These are phyloP conservation scores for Eucalyptus pauciflora DNA, from an alignment of 345 rosid species.

Conservation along the genomic window DNA sequence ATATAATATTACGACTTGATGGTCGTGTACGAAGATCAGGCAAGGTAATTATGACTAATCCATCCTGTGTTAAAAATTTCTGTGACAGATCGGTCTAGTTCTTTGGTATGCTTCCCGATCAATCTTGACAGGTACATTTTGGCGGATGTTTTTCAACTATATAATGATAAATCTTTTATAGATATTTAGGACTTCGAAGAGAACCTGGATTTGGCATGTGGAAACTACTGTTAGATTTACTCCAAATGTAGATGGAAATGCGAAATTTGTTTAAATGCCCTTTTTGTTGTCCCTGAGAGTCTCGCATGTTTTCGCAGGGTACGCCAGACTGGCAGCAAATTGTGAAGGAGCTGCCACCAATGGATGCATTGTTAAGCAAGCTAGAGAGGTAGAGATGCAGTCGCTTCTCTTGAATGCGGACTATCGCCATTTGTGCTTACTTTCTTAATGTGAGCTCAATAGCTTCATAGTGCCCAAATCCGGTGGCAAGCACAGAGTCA, in stretches of 20 bases:
- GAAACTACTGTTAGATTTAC: not conserved
- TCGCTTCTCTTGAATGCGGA: not conserved
- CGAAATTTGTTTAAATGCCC: not conserved
- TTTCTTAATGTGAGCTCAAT: not conserved
- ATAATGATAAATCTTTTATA: not conserved
- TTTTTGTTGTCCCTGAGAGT: not conserved
- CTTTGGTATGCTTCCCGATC: not conserved
- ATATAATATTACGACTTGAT: slow-evolving; percentile 81
- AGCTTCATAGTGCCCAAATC: not conserved
- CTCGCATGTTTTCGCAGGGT: slow-evolving; percentile 27
- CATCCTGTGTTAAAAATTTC: not conserved
- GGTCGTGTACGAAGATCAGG: slow-evolving; percentile 97
- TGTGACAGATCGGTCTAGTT: not conserved
- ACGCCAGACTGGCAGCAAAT: slow-evolving; percentile 91
- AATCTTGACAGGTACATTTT: not conserved
- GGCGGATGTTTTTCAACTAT: not conserved
- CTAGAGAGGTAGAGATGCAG: slow-evolving; percentile 56
- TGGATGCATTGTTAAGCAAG: slow-evolving; percentile 84
- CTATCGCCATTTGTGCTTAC: not conserved
- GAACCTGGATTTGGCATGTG: not conserved
- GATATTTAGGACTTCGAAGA: not conserved
- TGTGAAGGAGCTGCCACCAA: slow-evolving; percentile 57
- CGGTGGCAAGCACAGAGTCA: not conserved
- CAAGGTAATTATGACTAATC: slow-evolving; percentile 29
- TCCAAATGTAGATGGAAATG: not conserved